Base-by-base conservation (phyloP, 2,329 filamentous ascomycete genomes). In the Diaporthe batatas region DNA sequence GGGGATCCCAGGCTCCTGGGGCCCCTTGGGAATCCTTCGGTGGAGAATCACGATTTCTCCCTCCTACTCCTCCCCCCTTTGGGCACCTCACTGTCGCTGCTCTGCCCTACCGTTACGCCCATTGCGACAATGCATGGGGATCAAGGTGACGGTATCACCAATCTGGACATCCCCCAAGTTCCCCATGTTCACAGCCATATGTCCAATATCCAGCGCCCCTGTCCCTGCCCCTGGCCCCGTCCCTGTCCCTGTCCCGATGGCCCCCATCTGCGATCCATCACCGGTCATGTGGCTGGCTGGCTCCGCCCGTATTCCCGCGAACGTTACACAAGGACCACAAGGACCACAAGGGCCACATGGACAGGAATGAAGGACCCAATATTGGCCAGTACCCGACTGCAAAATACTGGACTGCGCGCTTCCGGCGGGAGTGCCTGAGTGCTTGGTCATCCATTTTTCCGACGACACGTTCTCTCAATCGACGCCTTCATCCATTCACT, bases 201-300 rank as follows among this genome's bases (percentile, higher is more conserved):
- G 54, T 8, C 54, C 10, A 39, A 23, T 23, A 39, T 23, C 12
- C 54, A 39, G n/a, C 25, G 25, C 25, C 39, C 58, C 25, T 62
- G 58, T 21, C 39, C 58, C n/a, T 29, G 57, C 2, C 21, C 44
- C 44, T n/a, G 21, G 2, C 32, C 32, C 2, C 18, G 53, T 10
- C 25, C 59, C 42, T 53, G 47, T 25, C 21, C 29, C 29, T 18
- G 29, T 34, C 62, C 44, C 62, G 32, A 53, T 29, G 62, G 47
- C 25, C 47, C 44, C 47, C 44, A 67, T 39, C 32, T 39, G 44
- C 47, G 62, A 67, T 67, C 47, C 62, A 67, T 47, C 47, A 53
- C 23, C 44, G 62, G 62, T 67, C 62, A 67, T 67, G 62, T 67
- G 62, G 62, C 47, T 67, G 32, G 47, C 62, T 67, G 62, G 62